Evolutionary conservation across 179 eudicot species (phyloP), one percentile per base, ranked within the genome.

Genomic region (Silene noctiflora): DNA sequence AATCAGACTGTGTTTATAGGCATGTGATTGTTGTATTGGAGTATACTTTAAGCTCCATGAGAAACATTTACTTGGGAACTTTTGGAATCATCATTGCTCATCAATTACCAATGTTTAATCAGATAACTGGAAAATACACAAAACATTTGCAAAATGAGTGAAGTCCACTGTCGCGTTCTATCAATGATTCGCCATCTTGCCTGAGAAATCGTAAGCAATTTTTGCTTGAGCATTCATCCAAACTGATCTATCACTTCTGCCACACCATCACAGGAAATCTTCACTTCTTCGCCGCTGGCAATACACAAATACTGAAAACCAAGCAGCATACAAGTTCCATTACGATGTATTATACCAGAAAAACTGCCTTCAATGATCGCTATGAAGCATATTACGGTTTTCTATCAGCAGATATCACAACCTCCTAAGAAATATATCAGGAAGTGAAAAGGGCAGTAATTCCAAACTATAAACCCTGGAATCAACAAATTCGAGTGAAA

Each of bases 131-230:
- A 72, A 31, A 55, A 72, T 46, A 72, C 65, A 56, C 60, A 72
- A 55, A 29, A 55, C 25, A 58, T 55, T 72, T 58, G 64, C 65
- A 72, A 72, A 70, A 46, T 8, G 64, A 72, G 6, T 29, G 29
- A 55, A 55, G 25, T 29, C 24, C 75, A 33, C n/a, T 29, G 64
- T 56, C 27, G 75, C 14, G n/a, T 51, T 72, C 75, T 72, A 72
- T 31, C 17, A 53, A 58, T 72, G 65, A 31, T 72, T 24, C 21
- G 46, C 62, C 75, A 58, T 72, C 75, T 72, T 56, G 75, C 62
- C 75, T 55, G 44, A 56, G 27, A 27, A 56, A 56, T 31, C 17
- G 24, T 72, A 72, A 55, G 25, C 75, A 72, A 63, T 4, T 58
- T 72, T 53, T n/a, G 75, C 29, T 53, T 9, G 35, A 25, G 42